A percentile compares a stretch with the other conserved stretches of the same genome.
These are phyloP conservation scores for Torulaspora franciscae DNA, from an alignment of 805 yeast species.

Conservation along the genomic window DNA sequence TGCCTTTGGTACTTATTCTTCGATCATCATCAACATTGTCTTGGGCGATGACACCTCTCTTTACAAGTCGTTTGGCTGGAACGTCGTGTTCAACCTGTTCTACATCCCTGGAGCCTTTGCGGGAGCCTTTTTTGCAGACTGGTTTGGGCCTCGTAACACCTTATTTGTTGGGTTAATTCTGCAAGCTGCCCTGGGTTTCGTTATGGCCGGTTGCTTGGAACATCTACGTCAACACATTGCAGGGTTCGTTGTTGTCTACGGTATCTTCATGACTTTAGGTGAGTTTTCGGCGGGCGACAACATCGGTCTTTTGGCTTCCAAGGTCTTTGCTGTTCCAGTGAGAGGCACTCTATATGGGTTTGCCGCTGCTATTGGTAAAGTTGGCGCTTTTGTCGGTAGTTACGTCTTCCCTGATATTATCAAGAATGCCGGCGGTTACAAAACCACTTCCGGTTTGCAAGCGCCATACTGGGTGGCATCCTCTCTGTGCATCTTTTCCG, in stretches of 20 bases:
- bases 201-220: constrained; percentile 70
- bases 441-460: constrained; percentile 51
- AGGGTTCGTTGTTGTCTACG: constrained; percentile 79
- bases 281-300: constrained; percentile 95
- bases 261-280: constrained; percentile 81
- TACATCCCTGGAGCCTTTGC: constrained; percentile 85
- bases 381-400: constrained; percentile 90
- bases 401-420: constrained; percentile 82
- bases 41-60: constrained; percentile 56
- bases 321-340: constrained; percentile 78
- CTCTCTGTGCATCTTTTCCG: constrained; percentile 68
- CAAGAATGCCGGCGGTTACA: constrained; percentile 51
- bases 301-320: constrained; percentile 81
- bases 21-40: constrained; percentile 57
- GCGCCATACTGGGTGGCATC: constrained; percentile 83
- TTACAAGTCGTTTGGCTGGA: constrained; percentile 85
- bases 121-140: constrained; percentile 85
- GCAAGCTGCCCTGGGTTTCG: constrained; percentile 77
- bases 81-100: constrained; percentile 78
- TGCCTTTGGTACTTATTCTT: constrained; percentile 81
- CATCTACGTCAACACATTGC: constrained; percentile 57
- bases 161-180: constrained; percentile 58
- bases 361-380: constrained; percentile 87
- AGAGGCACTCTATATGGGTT: constrained; percentile 89
- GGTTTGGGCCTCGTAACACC: constrained; percentile 85